Evolutionary conservation across 768 basidiomycete genomes (phyloP).

Genomic region (Auriscalpium vulgare): DNA sequence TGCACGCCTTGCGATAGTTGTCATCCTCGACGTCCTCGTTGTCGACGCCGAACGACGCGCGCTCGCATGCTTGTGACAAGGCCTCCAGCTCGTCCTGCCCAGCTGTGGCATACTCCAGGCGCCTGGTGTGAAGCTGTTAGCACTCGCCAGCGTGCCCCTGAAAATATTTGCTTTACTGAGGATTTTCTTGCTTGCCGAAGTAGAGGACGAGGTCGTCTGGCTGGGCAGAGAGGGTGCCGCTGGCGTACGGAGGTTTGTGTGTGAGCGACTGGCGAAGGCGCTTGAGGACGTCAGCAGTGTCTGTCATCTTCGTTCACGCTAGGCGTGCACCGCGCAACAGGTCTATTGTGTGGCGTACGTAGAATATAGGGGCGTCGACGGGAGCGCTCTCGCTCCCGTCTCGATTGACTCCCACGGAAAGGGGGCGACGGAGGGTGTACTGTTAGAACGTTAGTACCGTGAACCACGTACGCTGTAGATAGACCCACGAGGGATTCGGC

Average conservation of each 20-base stretch:
- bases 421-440: no score
- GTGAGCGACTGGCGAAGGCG: slow-evolving; percentile 1
- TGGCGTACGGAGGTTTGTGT: slow-evolving; percentile 9
- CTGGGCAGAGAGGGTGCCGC: slow-evolving; percentile 4
- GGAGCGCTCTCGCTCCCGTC: no score
- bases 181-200: no score
- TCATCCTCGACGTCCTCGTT: slow-evolving; percentile 34
- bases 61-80: slow-evolving; percentile 29
- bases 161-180: no score
- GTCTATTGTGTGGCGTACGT: no score
- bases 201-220: slow-evolving; percentile 11
- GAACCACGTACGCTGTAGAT: no score
- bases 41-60: slow-evolving; percentile 32
- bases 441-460: no score
- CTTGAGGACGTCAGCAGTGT: not conserved
- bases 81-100: slow-evolving; percentile 13
- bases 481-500: no score
- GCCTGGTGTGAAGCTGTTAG: not conserved
- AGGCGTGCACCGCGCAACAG: no score
- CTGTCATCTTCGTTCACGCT: no score
- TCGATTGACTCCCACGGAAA: no score
- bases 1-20: slow-evolving; percentile 37
- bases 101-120: slow-evolving; percentile 2
- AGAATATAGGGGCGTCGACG: no score
- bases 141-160: not conserved